Evolutionary conservation across 1,284 basidiomycete genomes (phyloP), one percentile per base, ranked within the genome.

Genomic region (Mycena citricolor): DNA sequence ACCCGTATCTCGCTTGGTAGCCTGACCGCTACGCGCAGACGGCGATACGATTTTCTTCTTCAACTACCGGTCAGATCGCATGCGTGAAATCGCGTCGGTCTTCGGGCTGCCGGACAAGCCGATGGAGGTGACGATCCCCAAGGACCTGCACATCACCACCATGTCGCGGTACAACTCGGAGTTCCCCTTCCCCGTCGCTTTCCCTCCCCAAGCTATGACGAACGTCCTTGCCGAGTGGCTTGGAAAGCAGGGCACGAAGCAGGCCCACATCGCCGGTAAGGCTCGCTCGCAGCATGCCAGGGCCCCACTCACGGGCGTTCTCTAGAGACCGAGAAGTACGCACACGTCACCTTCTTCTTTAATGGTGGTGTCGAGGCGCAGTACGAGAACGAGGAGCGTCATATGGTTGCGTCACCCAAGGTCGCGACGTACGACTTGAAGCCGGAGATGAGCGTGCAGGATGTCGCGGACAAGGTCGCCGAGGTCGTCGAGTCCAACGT

Each of bases 261-360:
- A 94, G 62, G 83, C 83, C 7, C 91, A 94, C 61, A 81, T 94
- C 48, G 91, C 90, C 32, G 84, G 84, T 84, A 43, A 34, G 70
- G 54, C 7, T 44, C 40, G 5, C 21, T 21, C 17, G 24, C 11
- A 19, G 26, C 14, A 43, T 14, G 17, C 13, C 37, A 34, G 25
- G 24, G 14, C n/a, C 25, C 31, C n/a, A 17, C 32, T 42, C 23
- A 25, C 38, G 22, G 32, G 30, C 20, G 32, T 13, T 16, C 28
- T 17, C 32, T 57, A 79, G 91, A 94, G 65, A 94, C 92, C 4
- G 92, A 94, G 64, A 94, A 95, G 68, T 95, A 94, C 66, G 90
- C 91, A 1, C 92, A 94, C 61, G 89, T 95, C 49, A 95, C 92
- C 0, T 94, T 94, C 75, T 95, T 95, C 79, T 94, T 95, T 78